Evolutionary conservation across 2,329 filamentous ascomycete species (phyloP).

Genomic region (Arthrobotrys conoides): DNA sequence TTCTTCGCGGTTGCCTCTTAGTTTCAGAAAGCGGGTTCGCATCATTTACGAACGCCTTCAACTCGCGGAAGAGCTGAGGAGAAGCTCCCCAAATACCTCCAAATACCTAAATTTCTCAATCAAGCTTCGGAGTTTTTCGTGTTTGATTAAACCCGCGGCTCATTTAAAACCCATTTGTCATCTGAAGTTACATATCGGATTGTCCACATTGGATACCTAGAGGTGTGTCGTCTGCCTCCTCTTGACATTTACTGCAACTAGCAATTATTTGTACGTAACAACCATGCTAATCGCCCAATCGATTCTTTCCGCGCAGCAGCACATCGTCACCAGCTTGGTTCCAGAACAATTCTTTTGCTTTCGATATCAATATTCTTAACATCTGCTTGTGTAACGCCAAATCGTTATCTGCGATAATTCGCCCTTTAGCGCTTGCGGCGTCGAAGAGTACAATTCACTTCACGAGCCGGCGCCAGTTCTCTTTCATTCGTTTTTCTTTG

Average conservation of each 20-base stretch:
- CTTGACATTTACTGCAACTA: constrained; percentile 45
- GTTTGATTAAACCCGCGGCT: constrained; percentile 31
- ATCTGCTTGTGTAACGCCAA: constrained; percentile 53
- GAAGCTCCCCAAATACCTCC: constrained; percentile 32
- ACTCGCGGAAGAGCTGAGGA: constrained; percentile 43
- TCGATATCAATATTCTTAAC: constrained; percentile 37
- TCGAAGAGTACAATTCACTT: constrained; percentile 33
- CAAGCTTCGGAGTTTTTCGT: constrained; percentile 31
- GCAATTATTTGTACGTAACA: constrained; percentile 61
- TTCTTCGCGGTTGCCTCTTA: constrained; percentile 29
- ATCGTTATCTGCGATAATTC: constrained; percentile 52
- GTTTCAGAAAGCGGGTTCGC: constrained; percentile 59
- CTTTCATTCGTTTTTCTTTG: constrained; percentile 44
- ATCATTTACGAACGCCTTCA: constrained; percentile 52
- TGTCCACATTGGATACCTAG: constrained; percentile 31
- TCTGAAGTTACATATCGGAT: constrained; percentile 36
- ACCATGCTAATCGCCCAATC: constrained; percentile 60
- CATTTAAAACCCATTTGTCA: constrained; percentile 55
- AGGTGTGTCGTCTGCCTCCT: constrained; percentile 56
- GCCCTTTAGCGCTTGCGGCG: constrained; percentile 45
- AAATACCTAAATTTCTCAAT: constrained; percentile 35
- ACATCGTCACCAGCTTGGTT: constrained; percentile 59
- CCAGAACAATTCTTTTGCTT: constrained; percentile 55
- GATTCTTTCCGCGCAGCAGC: constrained; percentile 56
- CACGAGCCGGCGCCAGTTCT: constrained; percentile 3